Percentiles rank a stretch among this genome's conserved stretches.
Conservation (phyloP, 1,139 yeast species). For the Wickerhamiella infanticola region DNA sequence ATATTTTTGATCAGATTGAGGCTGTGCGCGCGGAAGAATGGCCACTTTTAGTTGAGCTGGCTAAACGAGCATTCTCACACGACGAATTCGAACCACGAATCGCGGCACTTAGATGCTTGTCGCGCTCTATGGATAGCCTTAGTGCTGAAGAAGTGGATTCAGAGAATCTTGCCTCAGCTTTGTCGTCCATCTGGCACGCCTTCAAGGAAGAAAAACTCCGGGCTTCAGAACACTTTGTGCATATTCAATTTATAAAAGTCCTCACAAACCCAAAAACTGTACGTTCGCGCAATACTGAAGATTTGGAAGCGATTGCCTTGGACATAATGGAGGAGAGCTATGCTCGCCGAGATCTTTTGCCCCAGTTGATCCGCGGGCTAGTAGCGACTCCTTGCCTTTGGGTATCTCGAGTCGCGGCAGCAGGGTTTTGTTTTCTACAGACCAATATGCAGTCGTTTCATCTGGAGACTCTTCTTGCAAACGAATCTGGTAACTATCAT, state of each 20-base stretch:
- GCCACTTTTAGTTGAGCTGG: background rate
- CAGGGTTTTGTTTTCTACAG: constrained; percentile 36
- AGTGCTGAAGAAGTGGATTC: background rate
- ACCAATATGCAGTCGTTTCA: constrained; percentile 41
- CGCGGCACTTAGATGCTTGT: constrained; percentile 18
- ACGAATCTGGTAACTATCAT: constrained; percentile 29
- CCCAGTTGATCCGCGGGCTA: constrained; percentile 30
- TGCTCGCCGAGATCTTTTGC: constrained; percentile 57
- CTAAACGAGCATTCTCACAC: constrained; percentile 1
- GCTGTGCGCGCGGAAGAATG: background rate
- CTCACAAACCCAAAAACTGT: constrained; percentile 22
- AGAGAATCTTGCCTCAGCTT: background rate
- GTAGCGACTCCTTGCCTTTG: constrained; percentile 28
- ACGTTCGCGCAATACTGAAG: constrained; percentile 6
- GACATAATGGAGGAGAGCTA: constrained; percentile 29
- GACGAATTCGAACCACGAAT: constrained; percentile 3
- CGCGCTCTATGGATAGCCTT: constrained; percentile 22
- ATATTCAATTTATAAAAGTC: constrained; percentile 36
- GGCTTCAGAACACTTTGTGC: constrained; percentile 50
- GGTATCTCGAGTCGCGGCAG: constrained; percentile 39
- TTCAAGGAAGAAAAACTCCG: constrained; percentile 47
- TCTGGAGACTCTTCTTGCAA: constrained; percentile 31
- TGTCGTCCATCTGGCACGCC: constrained; percentile 37
- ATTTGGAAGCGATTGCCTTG: constrained; percentile 16
- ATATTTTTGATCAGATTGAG: background rate